Evolutionary conservation across 805 yeast genomes (phyloP).

Genomic region (Monosporozyma aerobia): DNA sequence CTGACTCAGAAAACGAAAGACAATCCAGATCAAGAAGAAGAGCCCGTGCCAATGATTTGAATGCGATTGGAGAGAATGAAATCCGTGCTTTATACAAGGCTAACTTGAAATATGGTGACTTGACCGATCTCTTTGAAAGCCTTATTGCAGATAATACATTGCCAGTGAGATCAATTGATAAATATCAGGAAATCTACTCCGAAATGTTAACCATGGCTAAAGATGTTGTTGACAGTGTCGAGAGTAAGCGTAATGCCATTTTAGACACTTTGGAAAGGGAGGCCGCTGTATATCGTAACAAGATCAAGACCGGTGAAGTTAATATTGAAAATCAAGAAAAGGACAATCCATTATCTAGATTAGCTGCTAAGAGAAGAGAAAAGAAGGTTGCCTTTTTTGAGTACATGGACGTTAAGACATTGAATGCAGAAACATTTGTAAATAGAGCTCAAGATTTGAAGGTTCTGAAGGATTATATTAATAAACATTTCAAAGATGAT

Average conservation of each 20-base stretch:
- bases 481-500: constrained; percentile 43
- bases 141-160: constrained; percentile 84
- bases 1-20: constrained; percentile 33
- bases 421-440: constrained; percentile 82
- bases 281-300: constrained; percentile 46
- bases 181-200: constrained; percentile 64
- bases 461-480: constrained; percentile 45
- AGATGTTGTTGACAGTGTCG: constrained; percentile 56
- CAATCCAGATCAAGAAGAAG: constrained; percentile 32
- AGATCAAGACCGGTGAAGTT: constrained; percentile 31
- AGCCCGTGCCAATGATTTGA: constrained; percentile 37
- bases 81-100: constrained; percentile 78
- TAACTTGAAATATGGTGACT: constrained; percentile 72
- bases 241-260: constrained; percentile 45
- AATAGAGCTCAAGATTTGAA: constrained; percentile 81
- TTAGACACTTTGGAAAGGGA: constrained; percentile 51
- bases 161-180: constrained; percentile 73
- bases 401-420: constrained; percentile 73
- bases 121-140: constrained; percentile 69
- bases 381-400: constrained; percentile 86
- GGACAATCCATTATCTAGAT: constrained; percentile 41
- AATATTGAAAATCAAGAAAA: constrained; percentile 26
- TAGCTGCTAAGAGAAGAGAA: constrained; percentile 65
- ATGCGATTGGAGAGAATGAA: constrained; percentile 72
- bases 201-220: constrained; percentile 59